Conservation (phyloP, 768 basidiomycete genomes). For the Chlorophyllum brunneum region DNA sequence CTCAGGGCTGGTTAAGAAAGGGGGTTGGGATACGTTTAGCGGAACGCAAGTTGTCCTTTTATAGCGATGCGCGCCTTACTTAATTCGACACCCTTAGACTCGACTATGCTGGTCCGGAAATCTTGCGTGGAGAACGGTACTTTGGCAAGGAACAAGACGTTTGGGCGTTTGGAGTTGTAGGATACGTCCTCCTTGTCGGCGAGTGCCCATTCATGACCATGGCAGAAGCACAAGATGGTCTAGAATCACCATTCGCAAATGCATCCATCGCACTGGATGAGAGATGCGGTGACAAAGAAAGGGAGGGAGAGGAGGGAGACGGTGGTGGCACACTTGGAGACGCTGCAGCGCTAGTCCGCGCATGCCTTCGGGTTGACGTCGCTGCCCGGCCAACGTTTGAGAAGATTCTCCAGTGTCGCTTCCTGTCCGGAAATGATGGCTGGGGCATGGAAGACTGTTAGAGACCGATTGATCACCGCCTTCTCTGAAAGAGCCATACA, state of each 20-base stretch:
- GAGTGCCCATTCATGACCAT: constrained; percentile 92
- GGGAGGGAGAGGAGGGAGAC: constrained; percentile 73
- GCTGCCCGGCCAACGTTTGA: constrained; percentile 83
- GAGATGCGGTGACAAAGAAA: constrained; percentile 71
- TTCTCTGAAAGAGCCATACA: constrained; percentile 1
- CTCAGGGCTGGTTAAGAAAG: constrained; percentile 77
- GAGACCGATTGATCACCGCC: constrained; percentile 3
- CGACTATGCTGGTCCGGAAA: constrained; percentile 96
- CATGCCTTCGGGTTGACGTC: constrained; percentile 82
- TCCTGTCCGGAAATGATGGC: constrained; percentile 73
- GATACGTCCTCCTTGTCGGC: constrained; percentile 88
- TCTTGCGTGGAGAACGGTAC: constrained; percentile 91
- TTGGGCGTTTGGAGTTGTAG: constrained; percentile 97
- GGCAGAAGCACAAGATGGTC: constrained; percentile 84
- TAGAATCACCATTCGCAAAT: constrained; percentile 70
- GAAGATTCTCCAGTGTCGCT: constrained; percentile 71
- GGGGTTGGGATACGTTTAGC: constrained; percentile 89
- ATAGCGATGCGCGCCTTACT: constrained; percentile 9
- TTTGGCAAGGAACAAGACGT: constrained; percentile 96
- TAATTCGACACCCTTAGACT: constrained; percentile 41
- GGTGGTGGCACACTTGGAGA: constrained; percentile 84
- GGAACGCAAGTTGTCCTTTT: constrained; percentile 67
- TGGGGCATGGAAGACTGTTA: constrained; percentile 48
- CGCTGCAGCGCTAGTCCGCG: constrained; percentile 77
- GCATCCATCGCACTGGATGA: constrained; percentile 77